These are phyloP conservation scores for Amylocystis lapponica DNA, from an alignment of 768 basidiomycete genomes.

Conservation along the genomic window DNA sequence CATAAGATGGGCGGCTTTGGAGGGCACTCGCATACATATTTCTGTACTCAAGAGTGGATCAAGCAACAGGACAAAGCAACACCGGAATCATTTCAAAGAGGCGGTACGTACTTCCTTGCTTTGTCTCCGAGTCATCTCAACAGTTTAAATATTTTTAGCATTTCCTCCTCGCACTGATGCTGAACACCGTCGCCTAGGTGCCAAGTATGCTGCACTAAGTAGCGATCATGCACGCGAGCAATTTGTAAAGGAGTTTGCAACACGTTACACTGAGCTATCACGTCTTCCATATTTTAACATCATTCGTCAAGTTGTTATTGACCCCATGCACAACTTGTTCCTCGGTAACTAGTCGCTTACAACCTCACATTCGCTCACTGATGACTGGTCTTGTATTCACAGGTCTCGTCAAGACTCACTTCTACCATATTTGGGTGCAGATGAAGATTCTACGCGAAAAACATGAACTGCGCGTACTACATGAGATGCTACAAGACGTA, in stretches of 20 bases:
- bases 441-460: conserved; percentile 7
- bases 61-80: too few relatives aligned
- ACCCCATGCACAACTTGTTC: conserved; percentile 13
- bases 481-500: conserved; percentile 9
- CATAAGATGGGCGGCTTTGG: conserved; percentile 29
- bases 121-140: neutral
- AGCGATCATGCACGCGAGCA: conserved; percentile 1
- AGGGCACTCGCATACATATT: conserved; percentile 25
- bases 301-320: conserved; percentile 6
- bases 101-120: conserved; percentile 15
- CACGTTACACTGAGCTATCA: conserved; percentile 7
- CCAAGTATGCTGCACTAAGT: neutral
- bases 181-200: conserved; percentile 12
- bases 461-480: conserved; percentile 5
- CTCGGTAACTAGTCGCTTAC: conserved; percentile 1
- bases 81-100: conserved; percentile 13
- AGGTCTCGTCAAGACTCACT: conserved; percentile 12
- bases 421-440: conserved; percentile 10
- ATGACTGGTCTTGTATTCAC: neutral
- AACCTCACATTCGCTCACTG: neutral
- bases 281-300: conserved; percentile 13
- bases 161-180: conserved; percentile 10
- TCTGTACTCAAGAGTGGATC: conserved; percentile 33
- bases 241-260: conserved; percentile 3
- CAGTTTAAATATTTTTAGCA: conserved; percentile 4